These are phyloP conservation scores for Leccinum disarticulatum DNA, from an alignment of 768 basidiomycete genomes.

Conservation along the genomic window DNA sequence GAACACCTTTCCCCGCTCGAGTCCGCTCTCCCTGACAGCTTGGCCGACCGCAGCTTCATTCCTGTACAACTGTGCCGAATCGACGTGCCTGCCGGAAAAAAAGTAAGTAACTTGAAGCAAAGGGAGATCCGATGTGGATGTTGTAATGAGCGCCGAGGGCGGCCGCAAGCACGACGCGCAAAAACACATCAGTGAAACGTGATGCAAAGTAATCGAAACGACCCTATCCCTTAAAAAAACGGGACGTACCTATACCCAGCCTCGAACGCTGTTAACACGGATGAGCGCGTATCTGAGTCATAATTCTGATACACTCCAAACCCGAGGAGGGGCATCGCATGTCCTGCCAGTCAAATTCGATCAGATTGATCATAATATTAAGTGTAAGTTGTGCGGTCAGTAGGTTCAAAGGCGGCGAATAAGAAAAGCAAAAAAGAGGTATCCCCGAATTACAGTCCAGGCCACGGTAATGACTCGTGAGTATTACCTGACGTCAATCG, in stretches of 20 bases:
- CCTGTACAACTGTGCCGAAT: conserved; percentile 68
- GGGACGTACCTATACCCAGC: conserved; percentile 58
- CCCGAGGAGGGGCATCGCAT: conserved; percentile 63
- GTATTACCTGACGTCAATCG: conserved; percentile 37
- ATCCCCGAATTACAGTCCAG: not conserved
- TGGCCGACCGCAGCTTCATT: conserved; percentile 65
- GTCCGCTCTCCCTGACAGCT: conserved; percentile 54
- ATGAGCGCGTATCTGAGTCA: conserved; percentile 41
- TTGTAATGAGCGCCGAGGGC: not conserved
- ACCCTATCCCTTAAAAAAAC: not conserved
- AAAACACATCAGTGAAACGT: not conserved
- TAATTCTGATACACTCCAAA: conserved; percentile 73
- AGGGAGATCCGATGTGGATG: not conserved
- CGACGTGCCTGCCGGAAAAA: conserved; percentile 58
- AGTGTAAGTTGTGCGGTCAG: not conserved
- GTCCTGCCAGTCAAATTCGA: conserved; percentile 36
- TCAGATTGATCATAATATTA: not conserved
- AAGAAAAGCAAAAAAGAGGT: not conserved
- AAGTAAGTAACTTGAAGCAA: not conserved
- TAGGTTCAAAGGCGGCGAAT: not conserved
- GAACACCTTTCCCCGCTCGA: conserved; percentile 60
- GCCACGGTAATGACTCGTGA: not conserved
- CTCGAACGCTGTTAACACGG: conserved; percentile 60
- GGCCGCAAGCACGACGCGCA: conserved; percentile 27
- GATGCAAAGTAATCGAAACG: not conserved